These are phyloP conservation scores for Cucurbita maxima DNA, from an alignment of 306 rosid species.

Conservation along the genomic window DNA sequence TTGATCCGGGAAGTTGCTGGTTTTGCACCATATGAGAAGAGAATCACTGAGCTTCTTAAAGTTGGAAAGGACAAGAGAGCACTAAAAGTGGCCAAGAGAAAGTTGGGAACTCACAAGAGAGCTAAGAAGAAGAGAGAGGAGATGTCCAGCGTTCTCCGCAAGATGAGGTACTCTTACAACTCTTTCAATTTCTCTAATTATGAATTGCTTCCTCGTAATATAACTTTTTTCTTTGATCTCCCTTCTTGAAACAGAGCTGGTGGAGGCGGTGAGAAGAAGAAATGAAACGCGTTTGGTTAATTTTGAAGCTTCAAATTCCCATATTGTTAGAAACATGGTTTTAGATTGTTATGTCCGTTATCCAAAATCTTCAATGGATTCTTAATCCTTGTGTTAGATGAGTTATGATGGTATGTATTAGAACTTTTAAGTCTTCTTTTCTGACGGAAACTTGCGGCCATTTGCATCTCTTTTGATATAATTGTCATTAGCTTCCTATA, in stretches of 20 bases:
- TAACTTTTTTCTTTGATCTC: background rate
- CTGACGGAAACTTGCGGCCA: background rate
- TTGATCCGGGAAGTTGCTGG: slow-evolving; percentile 81
- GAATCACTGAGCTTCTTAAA: slow-evolving; percentile 88
- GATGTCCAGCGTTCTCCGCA: slow-evolving; percentile 74
- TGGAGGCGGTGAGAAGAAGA: slow-evolving; percentile 77
- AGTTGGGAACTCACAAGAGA: slow-evolving; percentile 84
- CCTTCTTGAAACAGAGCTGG: slow-evolving; percentile 48
- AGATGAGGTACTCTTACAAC: slow-evolving; percentile 53
- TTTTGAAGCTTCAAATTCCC: background rate
- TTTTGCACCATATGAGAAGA: slow-evolving; percentile 81
- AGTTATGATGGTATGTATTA: background rate
- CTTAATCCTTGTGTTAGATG: background rate
- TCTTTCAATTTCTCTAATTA: background rate
- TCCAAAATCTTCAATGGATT: background rate
- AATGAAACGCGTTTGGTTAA: slow-evolving; percentile 14
- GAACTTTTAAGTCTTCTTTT: background rate
- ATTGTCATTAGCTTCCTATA: background rate
- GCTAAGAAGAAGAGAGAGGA: slow-evolving; percentile 91
- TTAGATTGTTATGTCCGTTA: background rate
- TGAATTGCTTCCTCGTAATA: background rate
- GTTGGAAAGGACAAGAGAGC: slow-evolving; percentile 94
- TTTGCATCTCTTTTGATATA: background rate
- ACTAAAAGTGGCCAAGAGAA: slow-evolving; percentile 65
- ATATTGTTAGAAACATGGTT: background rate